Evolutionary conservation across 1,284 basidiomycete genomes (phyloP).

Genomic region (Trichosporon ovoides): DNA sequence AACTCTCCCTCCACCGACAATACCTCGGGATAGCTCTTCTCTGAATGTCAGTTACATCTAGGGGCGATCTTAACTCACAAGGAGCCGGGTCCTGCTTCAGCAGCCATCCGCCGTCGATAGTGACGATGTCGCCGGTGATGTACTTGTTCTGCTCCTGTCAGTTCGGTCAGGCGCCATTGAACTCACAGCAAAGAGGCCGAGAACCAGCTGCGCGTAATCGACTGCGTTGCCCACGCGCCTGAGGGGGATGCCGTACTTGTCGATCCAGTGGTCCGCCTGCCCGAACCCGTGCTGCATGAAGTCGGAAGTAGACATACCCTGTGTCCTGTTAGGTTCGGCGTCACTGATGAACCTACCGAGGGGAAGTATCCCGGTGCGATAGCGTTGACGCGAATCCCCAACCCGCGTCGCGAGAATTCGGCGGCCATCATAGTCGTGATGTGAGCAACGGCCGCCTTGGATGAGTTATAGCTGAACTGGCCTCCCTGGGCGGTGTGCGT

Average conservation of each 20-base stretch:
- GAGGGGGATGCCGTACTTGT: conserved; percentile 38
- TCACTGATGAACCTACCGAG: background rate
- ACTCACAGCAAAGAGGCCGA: conserved; percentile 37
- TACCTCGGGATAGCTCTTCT: too few relatives aligned
- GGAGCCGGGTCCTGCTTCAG: background rate
- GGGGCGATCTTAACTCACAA: too few relatives aligned
- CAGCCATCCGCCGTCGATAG: conserved; percentile 26
- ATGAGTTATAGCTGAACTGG: conserved; percentile 13
- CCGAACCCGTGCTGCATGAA: conserved; percentile 18
- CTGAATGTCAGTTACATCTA: too few relatives aligned
- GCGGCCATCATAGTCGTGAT: conserved; percentile 25
- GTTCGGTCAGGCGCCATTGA: too few relatives aligned
- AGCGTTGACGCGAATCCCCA: conserved; percentile 30
- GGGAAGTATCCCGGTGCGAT: conserved; percentile 29
- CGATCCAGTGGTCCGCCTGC: conserved; percentile 24
- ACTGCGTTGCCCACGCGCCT: conserved; percentile 37
- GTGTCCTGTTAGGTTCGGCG: background rate
- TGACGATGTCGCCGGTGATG: conserved; percentile 20
- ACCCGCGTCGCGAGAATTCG: conserved; percentile 23
- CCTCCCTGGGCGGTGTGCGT: conserved; percentile 12
- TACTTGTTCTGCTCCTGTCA: conserved; percentile 22
- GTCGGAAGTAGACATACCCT: conserved; percentile 40
- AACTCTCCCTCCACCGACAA: too few relatives aligned
- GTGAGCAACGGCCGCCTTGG: conserved; percentile 26
- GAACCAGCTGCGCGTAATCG: conserved; percentile 42